Conservation (phyloP, 2,329 filamentous ascomycete genomes). For the Calonectria pteridis region DNA sequence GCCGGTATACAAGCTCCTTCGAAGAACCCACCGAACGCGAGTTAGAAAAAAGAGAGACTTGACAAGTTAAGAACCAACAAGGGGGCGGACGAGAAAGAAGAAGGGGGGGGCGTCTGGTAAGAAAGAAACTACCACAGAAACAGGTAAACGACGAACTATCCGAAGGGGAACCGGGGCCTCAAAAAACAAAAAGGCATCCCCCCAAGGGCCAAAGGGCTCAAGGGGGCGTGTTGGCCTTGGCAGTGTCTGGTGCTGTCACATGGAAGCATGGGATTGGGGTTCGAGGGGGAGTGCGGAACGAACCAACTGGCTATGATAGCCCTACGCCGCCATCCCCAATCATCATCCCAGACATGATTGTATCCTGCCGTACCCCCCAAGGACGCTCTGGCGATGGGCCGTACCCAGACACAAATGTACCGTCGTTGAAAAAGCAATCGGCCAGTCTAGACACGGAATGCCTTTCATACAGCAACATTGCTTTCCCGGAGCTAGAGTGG, state of each 20-base stretch:
- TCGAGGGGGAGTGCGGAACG: not conserved
- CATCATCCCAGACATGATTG: not conserved
- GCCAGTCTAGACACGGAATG: not conserved
- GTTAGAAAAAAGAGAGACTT: not conserved
- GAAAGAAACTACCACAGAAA: not conserved
- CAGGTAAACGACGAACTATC: slow-evolving; percentile 3
- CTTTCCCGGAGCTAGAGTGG: slow-evolving; percentile 10
- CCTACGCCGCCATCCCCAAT: slow-evolving; percentile 3
- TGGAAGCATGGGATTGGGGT: not conserved
- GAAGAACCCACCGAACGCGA: not conserved
- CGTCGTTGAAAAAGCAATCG: not conserved
- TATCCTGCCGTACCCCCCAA: not conserved
- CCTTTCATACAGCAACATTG: slow-evolving; percentile 4
- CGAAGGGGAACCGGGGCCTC: not conserved
- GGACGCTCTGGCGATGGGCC: not conserved
- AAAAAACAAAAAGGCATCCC: not conserved
- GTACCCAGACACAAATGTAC: slow-evolving; percentile 4
- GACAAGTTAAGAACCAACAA: slow-evolving; percentile 3
- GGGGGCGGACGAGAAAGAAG: no score
- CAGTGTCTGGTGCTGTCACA: not conserved
- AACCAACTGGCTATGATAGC: not conserved
- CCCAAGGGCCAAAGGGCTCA: not conserved
- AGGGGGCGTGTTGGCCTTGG: not conserved
- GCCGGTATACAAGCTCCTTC: not conserved
- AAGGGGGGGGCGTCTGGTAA: not conserved